These are phyloP conservation scores for Podospora appendiculata DNA, from an alignment of 495 filamentous ascomycete genomes.

Conservation along the genomic window DNA sequence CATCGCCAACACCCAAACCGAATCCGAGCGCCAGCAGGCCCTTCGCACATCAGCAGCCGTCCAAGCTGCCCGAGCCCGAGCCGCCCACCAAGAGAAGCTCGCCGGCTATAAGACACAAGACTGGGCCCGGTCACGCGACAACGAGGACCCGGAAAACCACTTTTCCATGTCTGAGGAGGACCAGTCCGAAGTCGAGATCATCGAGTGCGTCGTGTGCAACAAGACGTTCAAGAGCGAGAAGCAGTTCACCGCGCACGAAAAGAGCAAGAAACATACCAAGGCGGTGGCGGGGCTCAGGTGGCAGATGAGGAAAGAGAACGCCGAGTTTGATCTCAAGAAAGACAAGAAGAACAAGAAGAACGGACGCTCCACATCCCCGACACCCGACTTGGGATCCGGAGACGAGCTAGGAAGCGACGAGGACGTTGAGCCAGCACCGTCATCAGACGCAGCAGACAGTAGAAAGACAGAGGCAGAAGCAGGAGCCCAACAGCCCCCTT, in stretches of 20 bases:
- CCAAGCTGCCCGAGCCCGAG: conserved; percentile 77
- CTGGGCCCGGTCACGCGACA: conserved; percentile 60
- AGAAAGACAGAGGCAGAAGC: no score
- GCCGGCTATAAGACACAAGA: conserved; percentile 58
- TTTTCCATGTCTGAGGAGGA: conserved; percentile 45
- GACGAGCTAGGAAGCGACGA: background rate
- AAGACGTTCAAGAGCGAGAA: conserved; percentile 93
- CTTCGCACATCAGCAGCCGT: conserved; percentile 72
- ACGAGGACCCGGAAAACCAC: conserved; percentile 33
- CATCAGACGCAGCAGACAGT: background rate
- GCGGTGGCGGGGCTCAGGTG: conserved; percentile 68
- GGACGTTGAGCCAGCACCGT: background rate
- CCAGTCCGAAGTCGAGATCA: conserved; percentile 48
- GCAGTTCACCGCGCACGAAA: conserved; percentile 89
- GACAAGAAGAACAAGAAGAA: background rate
- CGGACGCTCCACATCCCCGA: background rate
- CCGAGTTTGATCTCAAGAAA: conserved; percentile 45
- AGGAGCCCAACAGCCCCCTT: background rate
- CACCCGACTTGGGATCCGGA: background rate
- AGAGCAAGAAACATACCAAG: conserved; percentile 91
- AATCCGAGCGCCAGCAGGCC: conserved; percentile 70
- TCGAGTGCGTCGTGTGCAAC: conserved; percentile 85
- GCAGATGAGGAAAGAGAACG: conserved; percentile 77
- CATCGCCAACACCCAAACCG: conserved; percentile 55
- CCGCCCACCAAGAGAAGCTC: conserved; percentile 69